Evolutionary conservation across 805 yeast genomes (phyloP).

Genomic region (Spencermartinsiella europaea): DNA sequence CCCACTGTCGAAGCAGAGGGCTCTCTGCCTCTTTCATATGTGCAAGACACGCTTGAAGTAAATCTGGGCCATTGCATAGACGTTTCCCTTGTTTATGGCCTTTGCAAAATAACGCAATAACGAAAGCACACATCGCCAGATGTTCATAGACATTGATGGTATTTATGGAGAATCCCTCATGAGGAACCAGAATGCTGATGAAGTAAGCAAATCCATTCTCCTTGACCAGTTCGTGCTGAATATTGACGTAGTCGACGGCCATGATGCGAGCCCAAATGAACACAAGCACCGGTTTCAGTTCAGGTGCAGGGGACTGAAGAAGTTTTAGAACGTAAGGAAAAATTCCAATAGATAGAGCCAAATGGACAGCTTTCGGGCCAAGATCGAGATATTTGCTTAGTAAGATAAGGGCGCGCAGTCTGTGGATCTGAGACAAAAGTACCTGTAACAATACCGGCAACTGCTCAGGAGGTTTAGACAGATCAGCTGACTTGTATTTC

Average conservation of each 20-base stretch:
- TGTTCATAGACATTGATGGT: constrained; percentile 68
- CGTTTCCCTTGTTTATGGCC: constrained; percentile 78
- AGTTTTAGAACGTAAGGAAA: constrained; percentile 91
- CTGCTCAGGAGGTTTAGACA: constrained; percentile 88
- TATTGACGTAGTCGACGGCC: constrained; percentile 87
- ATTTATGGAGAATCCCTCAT: constrained; percentile 26
- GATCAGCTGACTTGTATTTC: constrained; percentile 71
- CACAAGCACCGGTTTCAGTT: constrained; percentile 85
- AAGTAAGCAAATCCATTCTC: constrained; percentile 89
- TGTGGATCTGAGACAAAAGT: constrained; percentile 85
- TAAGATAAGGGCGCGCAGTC: constrained; percentile 80
- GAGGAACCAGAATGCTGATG: constrained; percentile 60
- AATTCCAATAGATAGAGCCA: constrained; percentile 89
- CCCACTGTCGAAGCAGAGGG: constrained; percentile 90
- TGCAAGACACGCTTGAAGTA: constrained; percentile 59
- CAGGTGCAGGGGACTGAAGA: constrained; percentile 92
- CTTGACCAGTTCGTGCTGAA: constrained; percentile 87
- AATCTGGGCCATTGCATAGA: constrained; percentile 67
- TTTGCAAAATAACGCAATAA: constrained; percentile 75
- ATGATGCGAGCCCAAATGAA: constrained; percentile 97
- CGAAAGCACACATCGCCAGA: constrained; percentile 93
- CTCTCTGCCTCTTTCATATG: constrained; percentile 70
- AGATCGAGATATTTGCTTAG: constrained; percentile 82
- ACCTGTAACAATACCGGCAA: constrained; percentile 92
- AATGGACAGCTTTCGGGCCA: constrained; percentile 96